Percentiles rank a stretch among this genome's conserved stretches.
Evolutionary conservation across 148 eudicot genomes (phyloP).

Genomic region (Arbutus unedo): DNA sequence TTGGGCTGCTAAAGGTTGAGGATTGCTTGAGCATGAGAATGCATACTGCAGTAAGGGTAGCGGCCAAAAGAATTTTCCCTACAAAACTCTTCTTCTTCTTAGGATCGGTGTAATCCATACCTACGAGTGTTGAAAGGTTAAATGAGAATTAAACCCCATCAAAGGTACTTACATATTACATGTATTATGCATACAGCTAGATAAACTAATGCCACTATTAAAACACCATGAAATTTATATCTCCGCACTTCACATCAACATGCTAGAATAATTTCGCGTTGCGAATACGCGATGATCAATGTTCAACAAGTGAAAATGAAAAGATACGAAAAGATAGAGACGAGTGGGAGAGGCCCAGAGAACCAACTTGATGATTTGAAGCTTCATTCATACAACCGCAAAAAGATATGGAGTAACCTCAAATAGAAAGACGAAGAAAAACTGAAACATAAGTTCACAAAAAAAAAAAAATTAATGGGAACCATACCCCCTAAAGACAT

Average conservation of each 20-base stretch:
- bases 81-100: not conserved
- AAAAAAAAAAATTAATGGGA: not conserved
- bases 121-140: not conserved
- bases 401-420: not conserved
- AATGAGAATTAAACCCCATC: not conserved
- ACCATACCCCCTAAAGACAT: not conserved
- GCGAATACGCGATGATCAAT: not conserved
- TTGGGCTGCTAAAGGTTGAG: not conserved
- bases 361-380: not conserved
- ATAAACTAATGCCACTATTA: not conserved
- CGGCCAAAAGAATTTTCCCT: not conserved
- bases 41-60: not conserved
- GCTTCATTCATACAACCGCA: not conserved
- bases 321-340: not conserved
- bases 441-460: not conserved
- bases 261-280: not conserved
- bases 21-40: conserved; percentile 11
- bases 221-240: not conserved
- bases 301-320: not conserved
- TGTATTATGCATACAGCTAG: not conserved
- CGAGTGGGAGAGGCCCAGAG: not conserved
- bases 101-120: not conserved
- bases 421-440: not conserved
- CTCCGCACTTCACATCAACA: not conserved
- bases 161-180: not conserved